These are phyloP conservation scores for Psilocybe tampanensis DNA, from an alignment of 768 basidiomycete genomes.

Conservation along the genomic window DNA sequence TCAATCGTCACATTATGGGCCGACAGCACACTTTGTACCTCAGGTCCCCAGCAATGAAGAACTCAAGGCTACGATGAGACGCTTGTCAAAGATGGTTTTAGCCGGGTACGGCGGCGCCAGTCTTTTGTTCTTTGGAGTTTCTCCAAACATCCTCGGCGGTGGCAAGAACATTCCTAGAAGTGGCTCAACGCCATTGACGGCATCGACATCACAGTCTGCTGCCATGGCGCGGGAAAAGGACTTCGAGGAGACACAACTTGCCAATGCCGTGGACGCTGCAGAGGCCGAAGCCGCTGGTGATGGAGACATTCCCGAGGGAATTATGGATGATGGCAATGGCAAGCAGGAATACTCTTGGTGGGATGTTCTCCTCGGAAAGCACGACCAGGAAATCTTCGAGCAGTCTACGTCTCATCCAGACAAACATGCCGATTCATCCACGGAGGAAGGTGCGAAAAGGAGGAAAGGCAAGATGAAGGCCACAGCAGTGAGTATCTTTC, in stretches of 20 bases:
- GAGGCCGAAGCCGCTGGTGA: constrained; percentile 65
- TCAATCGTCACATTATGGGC: constrained; percentile 15
- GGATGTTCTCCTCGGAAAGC: constrained; percentile 77
- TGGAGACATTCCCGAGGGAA: constrained; percentile 43
- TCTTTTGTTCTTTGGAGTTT: constrained; percentile 78
- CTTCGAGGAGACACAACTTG: constrained; percentile 62
- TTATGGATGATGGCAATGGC: neutral
- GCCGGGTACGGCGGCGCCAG: constrained; percentile 86
- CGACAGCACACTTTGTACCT: constrained; percentile 15
- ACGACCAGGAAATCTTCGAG: constrained; percentile 84
- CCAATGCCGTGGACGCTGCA: constrained; percentile 68
- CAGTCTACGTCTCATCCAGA: constrained; percentile 40
- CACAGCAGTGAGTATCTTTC: constrained; percentile 43
- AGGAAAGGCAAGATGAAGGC: constrained; percentile 47
- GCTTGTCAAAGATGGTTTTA: constrained; percentile 81
- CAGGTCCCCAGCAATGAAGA: constrained; percentile 42
- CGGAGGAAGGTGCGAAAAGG: constrained; percentile 14
- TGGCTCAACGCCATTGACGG: constrained; percentile 27
- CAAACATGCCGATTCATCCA: neutral
- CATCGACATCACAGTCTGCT: constrained; percentile 29
- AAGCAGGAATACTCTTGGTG: constrained; percentile 72
- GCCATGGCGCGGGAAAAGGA: constrained; percentile 40
- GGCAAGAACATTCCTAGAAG: neutral
- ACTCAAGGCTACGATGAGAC: constrained; percentile 69
- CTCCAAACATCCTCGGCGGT: constrained; percentile 27